Conservation (phyloP, 2,329 filamentous ascomycete species). For the Fusarium burgessii region DNA sequence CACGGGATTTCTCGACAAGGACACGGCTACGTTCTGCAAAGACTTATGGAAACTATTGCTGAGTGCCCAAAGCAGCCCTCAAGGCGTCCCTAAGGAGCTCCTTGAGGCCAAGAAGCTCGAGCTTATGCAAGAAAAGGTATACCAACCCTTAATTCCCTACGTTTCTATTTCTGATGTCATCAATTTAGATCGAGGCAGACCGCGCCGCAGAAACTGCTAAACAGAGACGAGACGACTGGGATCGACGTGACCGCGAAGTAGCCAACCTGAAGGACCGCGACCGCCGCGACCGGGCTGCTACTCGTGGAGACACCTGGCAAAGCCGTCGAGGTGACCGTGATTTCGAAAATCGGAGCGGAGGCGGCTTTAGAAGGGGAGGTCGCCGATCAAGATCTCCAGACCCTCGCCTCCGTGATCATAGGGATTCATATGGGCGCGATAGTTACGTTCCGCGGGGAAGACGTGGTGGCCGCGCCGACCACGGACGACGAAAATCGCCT, state of each 20-base stretch:
- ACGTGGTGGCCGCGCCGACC: slow-evolving; percentile 57
- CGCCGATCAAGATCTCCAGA: slow-evolving; percentile 63
- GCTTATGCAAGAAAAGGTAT: slow-evolving; percentile 92
- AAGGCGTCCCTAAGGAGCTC: slow-evolving; percentile 93
- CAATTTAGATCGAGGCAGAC: slow-evolving; percentile 79
- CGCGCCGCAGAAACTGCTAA: slow-evolving; percentile 82
- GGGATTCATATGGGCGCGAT: slow-evolving; percentile 62
- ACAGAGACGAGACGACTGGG: slow-evolving; percentile 76
- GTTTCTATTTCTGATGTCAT: slow-evolving; percentile 7
- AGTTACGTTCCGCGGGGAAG: slow-evolving; percentile 65
- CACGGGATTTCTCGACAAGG: slow-evolving; percentile 93
- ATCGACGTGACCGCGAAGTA: slow-evolving; percentile 77
- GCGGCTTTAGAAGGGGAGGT: slow-evolving; percentile 59
- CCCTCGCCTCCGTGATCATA: slow-evolving; percentile 56
- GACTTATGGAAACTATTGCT: slow-evolving; percentile 92
- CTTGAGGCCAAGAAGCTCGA: slow-evolving; percentile 97
- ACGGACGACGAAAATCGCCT: slow-evolving; percentile 50
- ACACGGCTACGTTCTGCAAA: slow-evolving; percentile 89
- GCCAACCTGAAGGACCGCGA: slow-evolving; percentile 76
- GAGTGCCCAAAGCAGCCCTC: slow-evolving; percentile 87
- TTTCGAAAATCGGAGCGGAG: slow-evolving; percentile 57
- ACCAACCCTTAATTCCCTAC: neutral
- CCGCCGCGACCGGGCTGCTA: slow-evolving; percentile 64
- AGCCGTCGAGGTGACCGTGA: slow-evolving; percentile 66
- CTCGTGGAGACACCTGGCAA: slow-evolving; percentile 66